A percentile compares a stretch with the other conserved stretches of the same genome.
These are phyloP conservation scores for Debaryomyces coudertii DNA, from an alignment of 1,139 yeast genomes.

Conservation along the genomic window DNA sequence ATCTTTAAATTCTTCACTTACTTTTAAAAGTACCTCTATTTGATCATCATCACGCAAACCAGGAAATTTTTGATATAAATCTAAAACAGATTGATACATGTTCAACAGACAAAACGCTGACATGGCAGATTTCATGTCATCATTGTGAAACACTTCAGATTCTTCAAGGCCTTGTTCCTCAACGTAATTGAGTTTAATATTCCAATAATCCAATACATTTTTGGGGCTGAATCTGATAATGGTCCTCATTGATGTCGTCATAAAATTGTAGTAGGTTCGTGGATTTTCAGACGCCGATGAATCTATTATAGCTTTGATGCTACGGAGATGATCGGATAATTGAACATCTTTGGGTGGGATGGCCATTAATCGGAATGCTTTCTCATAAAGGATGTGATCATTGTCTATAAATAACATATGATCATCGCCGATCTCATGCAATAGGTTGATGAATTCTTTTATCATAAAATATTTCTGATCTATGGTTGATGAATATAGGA, in stretches of 20 bases:
- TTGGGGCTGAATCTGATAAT: slow-evolving; percentile 23
- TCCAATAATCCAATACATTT: slow-evolving; percentile 28
- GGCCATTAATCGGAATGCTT: slow-evolving; percentile 24
- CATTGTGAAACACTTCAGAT: slow-evolving; percentile 12
- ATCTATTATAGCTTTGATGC: slow-evolving; percentile 9
- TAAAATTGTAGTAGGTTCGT: slow-evolving; percentile 21
- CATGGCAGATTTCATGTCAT: slow-evolving; percentile 37
- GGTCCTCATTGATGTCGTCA: slow-evolving; percentile 28
- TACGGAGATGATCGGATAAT: slow-evolving; percentile 16
- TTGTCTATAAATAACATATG: slow-evolving; percentile 22
- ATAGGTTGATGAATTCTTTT: slow-evolving; percentile 22
- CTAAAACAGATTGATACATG: slow-evolving; percentile 28
- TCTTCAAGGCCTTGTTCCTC: slow-evolving; percentile 6
- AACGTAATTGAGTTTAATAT: slow-evolving; percentile 23
- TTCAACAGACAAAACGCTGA: slow-evolving; percentile 28
- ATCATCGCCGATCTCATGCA: slow-evolving; percentile 22
- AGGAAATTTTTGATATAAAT: slow-evolving; percentile 28
- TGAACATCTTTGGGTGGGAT: slow-evolving; percentile 14
- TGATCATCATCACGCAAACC: slow-evolving; percentile 38
- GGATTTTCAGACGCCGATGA: slow-evolving; percentile 3
- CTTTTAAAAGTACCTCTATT: slow-evolving; percentile 47
- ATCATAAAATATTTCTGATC: slow-evolving; percentile 19
- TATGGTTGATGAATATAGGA: slow-evolving; percentile 16
- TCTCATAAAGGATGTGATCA: slow-evolving; percentile 22
- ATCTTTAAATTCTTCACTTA: slow-evolving; percentile 56